Base-by-base conservation (phyloP, 441 rosid genomes). In the Hypseocharis bilobata region DNA sequence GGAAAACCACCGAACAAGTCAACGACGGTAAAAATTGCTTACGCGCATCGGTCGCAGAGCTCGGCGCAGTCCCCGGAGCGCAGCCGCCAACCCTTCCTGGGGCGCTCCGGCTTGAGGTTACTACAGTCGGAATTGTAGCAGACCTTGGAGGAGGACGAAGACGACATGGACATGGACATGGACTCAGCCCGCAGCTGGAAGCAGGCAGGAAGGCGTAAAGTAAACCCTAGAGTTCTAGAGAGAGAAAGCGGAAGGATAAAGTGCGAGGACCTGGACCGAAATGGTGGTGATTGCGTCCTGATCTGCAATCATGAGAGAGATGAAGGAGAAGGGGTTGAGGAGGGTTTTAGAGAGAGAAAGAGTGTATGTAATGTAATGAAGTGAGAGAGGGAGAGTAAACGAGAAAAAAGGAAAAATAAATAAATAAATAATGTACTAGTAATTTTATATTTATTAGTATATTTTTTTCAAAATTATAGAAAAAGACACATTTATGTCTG, bases 41-140 rank as follows among this genome's bases (percentile, higher is more conserved):
- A 94, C 99, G 82, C 93, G 92, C 99, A 94, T 74, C 91, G 87
- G 77, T 86, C 88, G 81, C 99, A 94, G 40, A 94, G 98, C 72
- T 88, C 88, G 4, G 86, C 96, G 44, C 74, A 79, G 72, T 88
- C 96, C 26, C 96, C 97, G 60, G 78, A 68, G 55, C 90, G 93
- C 62, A 94, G 81, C 62, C 84, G 83, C 99, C 99, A 94, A 3
- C 94, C 99, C 65, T 82, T 91, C 55, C 89, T 81, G 27, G 70
- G 82, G 60, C 78, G 76, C 13, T 82, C 83, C 65, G 87, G 84
- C 65, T 76, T 82, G 74, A 78, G 67, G 76, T 86, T 89, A 56
- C 66, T 60, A 75, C 99, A 94, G 55, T 82, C 89, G 55, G 77
- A 61, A 80, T 94, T 94, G 74, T 80, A 89, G 81, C 99, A 91